Evolutionary conservation across 176 grass and related monocot genomes (phyloP), one percentile per base, ranked within the genome.

Genomic region (Thalia dealbata): DNA sequence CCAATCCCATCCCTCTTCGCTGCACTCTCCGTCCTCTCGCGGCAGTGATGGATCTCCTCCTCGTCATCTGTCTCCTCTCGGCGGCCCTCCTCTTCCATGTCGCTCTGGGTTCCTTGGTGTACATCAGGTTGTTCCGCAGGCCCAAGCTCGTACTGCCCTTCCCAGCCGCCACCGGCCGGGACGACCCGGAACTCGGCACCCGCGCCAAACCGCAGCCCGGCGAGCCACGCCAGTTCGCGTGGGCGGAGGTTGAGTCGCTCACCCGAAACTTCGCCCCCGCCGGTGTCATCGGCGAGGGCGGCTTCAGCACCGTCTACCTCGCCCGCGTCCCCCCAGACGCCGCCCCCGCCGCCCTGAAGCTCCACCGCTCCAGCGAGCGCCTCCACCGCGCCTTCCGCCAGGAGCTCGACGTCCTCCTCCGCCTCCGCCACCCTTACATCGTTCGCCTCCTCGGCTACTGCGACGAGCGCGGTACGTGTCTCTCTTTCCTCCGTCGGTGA

Each of bases 291-390:
- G 70, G 70, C 26, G 70, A 54, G 50, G 70, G 70, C 50, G 70
- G 70, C 70, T 72, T 30, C 70, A 72, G 70, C 70, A 73, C 70
- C 7, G 50, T 73, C 24, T 73, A 73, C 46, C 24, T 73, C 70
- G 46, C 50, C 16, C 7, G 5, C 50, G 24, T 56, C 70, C 26
- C 27, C 13, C 50, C 46, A 16, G 14, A 12, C 16, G 14, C 26
- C 26, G 50, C 43, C 68, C 43, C 45, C 22, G 68, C 13, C 7
- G 68, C 68, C 43, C 43, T 70, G 22, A 70, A 70, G n/a, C 43
- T 70, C 68, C 68, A 48, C 13, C 68, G 68, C 64, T 41, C 64
- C 32, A 67, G 64, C 64, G 64, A 67, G 64, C 44, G 44, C 50
- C 46, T 52, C 15, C 70, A 55, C 50, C 70, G 46, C 50, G 46